Evolutionary conservation across 768 basidiomycete genomes (phyloP), one percentile per base, ranked within the genome.

Genomic region (Guyanaporus albipodus): DNA sequence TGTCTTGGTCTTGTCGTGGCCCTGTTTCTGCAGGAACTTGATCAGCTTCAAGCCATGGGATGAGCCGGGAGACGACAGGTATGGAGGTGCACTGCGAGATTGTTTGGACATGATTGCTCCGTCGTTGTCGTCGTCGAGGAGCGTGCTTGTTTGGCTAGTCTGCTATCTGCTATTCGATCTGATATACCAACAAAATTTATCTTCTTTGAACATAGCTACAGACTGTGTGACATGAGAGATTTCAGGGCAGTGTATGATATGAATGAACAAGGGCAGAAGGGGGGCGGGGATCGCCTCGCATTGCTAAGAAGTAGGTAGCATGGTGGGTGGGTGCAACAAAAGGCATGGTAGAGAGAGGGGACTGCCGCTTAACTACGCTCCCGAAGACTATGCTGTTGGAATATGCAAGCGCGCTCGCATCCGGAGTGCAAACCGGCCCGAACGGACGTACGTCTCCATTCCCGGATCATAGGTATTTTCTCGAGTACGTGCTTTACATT

Each of bases 231-330:
- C 19, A 33, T 33, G 22, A 28, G 10, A 28, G 7, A 8, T 29
- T 14, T 11, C 28, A 11, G 15, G n/a, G n/a, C n/a, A n/a, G n/a
- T n/a, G n/a, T n/a, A n/a, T n/a, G n/a, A n/a, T n/a, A n/a, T n/a
- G n/a, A n/a, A n/a, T n/a, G n/a, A n/a, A n/a, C 94, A 18, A 96
- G 73, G 2, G 95, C 76, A 0, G 77, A 79, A 53, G 77, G 79
- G 15, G 67, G n/a, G n/a, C n/a, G n/a, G n/a, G n/a, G n/a, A n/a
- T n/a, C n/a, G n/a, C n/a, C n/a, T n/a, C n/a, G n/a, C n/a, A n/a
- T n/a, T n/a, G n/a, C n/a, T n/a, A n/a, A n/a, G n/a, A n/a, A n/a
- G n/a, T n/a, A n/a, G n/a, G n/a, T n/a, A n/a, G n/a, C n/a, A n/a
- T n/a, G n/a, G n/a, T n/a, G n/a, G n/a, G n/a, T n/a, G n/a, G n/a